Conservation (phyloP, 2,329 filamentous ascomycete species). For the Polytolypa hystricis region DNA sequence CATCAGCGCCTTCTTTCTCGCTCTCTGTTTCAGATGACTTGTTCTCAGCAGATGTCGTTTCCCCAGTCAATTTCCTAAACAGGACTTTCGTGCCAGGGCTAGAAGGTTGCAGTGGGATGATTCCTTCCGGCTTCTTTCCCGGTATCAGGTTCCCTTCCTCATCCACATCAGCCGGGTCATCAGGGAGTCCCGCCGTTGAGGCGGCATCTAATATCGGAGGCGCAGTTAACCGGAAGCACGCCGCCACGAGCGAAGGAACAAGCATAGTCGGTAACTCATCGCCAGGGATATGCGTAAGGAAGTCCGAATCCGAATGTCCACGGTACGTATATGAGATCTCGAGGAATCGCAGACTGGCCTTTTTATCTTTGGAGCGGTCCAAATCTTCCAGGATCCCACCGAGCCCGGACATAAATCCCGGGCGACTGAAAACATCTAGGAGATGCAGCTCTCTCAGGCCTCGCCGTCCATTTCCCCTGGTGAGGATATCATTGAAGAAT, state of each 20-base stretch:
- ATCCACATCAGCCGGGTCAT: conserved; percentile 12
- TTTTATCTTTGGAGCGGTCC: conserved; percentile 3
- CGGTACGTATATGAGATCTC: conserved; percentile 39
- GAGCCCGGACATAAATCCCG: conserved; percentile 28
- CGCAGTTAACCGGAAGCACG: conserved; percentile 25
- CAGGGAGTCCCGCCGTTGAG: conserved; percentile 12
- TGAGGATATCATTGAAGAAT: conserved; percentile 24
- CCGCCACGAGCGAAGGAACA: conserved; percentile 27
- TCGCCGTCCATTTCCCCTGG: conserved; percentile 13
- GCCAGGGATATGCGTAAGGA: conserved; percentile 30
- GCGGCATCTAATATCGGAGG: conserved; percentile 17
- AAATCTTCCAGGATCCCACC: conserved; percentile 15
- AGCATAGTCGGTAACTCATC: conserved; percentile 26
- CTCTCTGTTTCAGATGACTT: too few species aligned
- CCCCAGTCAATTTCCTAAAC: conserved; percentile 7
- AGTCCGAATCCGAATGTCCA: conserved; percentile 32
- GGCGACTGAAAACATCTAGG: conserved; percentile 36
- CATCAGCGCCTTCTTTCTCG: conserved; percentile 2
- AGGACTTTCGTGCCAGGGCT: conserved; percentile 5
- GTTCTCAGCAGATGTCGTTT: too few species aligned
- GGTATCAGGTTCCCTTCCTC: conserved; percentile 8
- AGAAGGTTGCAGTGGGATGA: conserved; percentile 5
- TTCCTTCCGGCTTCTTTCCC: conserved; percentile 7
- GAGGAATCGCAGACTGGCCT: conserved; percentile 31
- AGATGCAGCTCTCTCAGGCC: conserved; percentile 34